Percentiles rank a stretch among this genome's conserved stretches.
These are phyloP conservation scores for Trichopus zeylanicus DNA, from an alignment of 116 monocot genomes.

Conservation along the genomic window DNA sequence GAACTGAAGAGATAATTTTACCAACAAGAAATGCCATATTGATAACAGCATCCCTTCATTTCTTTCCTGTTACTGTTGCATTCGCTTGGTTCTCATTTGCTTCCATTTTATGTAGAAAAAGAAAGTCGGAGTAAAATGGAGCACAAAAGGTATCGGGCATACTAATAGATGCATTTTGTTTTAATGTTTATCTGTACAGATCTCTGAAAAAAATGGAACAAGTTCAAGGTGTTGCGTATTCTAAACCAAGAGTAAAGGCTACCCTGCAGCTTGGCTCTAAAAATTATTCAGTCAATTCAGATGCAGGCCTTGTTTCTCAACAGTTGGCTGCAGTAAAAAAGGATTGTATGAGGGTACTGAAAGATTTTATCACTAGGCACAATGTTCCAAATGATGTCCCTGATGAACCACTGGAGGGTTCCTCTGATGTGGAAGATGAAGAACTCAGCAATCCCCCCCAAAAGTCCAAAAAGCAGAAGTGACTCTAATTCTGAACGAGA, in stretches of 20 bases:
- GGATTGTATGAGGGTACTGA: constrained; percentile 33
- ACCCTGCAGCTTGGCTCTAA: constrained; percentile 25
- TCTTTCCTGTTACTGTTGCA: too few relatives aligned
- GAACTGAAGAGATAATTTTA: too few relatives aligned
- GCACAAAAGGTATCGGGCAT: too few relatives aligned
- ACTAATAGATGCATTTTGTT: too few relatives aligned
- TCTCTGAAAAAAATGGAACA: too few relatives aligned
- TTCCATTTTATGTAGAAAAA: too few relatives aligned
- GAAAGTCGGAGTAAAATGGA: too few relatives aligned
- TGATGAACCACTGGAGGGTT: constrained; percentile 26
- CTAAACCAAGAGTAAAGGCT: constrained; percentile 20
- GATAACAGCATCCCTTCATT: too few relatives aligned
- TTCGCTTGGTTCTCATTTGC: too few relatives aligned
- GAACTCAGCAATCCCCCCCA: constrained; percentile 21
- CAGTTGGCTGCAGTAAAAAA: constrained; percentile 33
- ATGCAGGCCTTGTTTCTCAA: constrained; percentile 22
- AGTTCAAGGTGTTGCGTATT: neutral
- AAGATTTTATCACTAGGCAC: constrained; percentile 29
- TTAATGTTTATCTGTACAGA: too few relatives aligned
- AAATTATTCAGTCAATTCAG: constrained; percentile 15
- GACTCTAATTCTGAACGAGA: too few relatives aligned
- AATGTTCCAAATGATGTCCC: constrained; percentile 32
- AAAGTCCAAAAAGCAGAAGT: constrained; percentile 35
- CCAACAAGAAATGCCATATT: too few relatives aligned
- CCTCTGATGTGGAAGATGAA: constrained; percentile 17